These are phyloP conservation scores for Ophiorrhiza pumila DNA, from an alignment of 257 asterid genomes.

Conservation along the genomic window DNA sequence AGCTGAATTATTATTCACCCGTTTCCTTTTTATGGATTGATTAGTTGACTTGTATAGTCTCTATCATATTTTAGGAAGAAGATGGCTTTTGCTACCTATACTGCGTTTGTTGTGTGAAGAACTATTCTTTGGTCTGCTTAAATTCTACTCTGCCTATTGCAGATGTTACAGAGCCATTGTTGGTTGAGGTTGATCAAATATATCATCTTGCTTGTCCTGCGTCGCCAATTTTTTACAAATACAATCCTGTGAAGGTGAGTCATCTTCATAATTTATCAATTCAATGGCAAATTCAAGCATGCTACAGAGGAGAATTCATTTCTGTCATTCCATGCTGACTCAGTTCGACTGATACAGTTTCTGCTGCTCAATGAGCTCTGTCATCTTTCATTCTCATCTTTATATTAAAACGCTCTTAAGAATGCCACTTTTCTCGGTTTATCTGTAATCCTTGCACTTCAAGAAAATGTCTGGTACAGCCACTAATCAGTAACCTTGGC, in stretches of 20 bases:
- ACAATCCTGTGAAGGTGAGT: constrained; percentile 89
- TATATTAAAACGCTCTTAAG: no score
- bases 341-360: background rate
- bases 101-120: background rate
- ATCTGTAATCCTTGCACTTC: background rate
- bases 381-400: no score
- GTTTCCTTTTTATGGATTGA: background rate
- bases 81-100: background rate
- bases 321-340: background rate
- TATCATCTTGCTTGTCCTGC: constrained; percentile 99
- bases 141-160: constrained; percentile 9
- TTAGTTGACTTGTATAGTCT: background rate
- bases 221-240: constrained; percentile 87
- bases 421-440: background rate
- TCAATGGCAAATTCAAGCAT: background rate
- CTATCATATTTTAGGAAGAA: background rate
- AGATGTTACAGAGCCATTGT: constrained; percentile 87
- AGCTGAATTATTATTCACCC: background rate
- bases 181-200: constrained; percentile 83
- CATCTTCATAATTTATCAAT: background rate
- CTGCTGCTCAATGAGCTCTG: background rate
- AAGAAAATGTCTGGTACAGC: background rate
- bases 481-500: background rate
- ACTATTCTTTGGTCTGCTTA: background rate
- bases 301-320: background rate